Percentiles rank a stretch among this genome's conserved stretches.
Evolutionary conservation across 2,329 filamentous ascomycete genomes (phyloP).

Genomic region (Paraphaeosphaeria sporulosa): DNA sequence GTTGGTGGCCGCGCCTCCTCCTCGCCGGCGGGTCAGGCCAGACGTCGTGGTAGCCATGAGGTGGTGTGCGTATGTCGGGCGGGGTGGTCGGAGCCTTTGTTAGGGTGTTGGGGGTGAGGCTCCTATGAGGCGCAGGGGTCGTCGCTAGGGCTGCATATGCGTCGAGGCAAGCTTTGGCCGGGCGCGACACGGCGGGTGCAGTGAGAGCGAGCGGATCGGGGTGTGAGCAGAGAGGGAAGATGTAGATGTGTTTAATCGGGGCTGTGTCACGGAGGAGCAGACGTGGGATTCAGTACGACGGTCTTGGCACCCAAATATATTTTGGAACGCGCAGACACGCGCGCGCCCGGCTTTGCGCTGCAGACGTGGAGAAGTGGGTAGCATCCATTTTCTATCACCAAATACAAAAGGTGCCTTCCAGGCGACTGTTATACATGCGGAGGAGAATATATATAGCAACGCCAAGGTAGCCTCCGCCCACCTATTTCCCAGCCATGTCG

Average conservation of each 20-base stretch:
- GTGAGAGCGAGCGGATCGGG: conserved; percentile 24
- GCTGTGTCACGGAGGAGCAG: conserved; percentile 22
- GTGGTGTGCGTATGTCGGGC: conserved; percentile 37
- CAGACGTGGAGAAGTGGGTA: conserved; percentile 32
- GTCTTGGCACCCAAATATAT: conserved; percentile 10
- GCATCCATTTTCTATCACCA: conserved; percentile 44
- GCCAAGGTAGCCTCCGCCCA: conserved; percentile 38
- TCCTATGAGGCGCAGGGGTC: conserved; percentile 42
- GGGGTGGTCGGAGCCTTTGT: conserved; percentile 34
- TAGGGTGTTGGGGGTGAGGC: conserved; percentile 41
- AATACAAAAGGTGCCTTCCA: conserved; percentile 44
- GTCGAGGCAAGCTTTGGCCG: conserved; percentile 19
- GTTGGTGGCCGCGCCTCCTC: conserved; percentile 64
- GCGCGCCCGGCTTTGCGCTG: not conserved
- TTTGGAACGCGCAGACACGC: conserved; percentile 7
- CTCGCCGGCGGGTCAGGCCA: conserved; percentile 75
- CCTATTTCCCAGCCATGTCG: conserved; percentile 38
- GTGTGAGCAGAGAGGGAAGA: conserved; percentile 26
- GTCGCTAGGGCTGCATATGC: conserved; percentile 46
- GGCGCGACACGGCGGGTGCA: conserved; percentile 12
- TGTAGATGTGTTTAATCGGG: conserved; percentile 25
- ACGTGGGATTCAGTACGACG: conserved; percentile 7
- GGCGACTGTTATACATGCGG: conserved; percentile 49
- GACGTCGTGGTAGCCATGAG: conserved; percentile 72
- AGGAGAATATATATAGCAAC: conserved; percentile 45